phyloP scores from a whole-genome alignment of 1,284 basidiomycete species.

The Chalciporus sp. region DNA sequence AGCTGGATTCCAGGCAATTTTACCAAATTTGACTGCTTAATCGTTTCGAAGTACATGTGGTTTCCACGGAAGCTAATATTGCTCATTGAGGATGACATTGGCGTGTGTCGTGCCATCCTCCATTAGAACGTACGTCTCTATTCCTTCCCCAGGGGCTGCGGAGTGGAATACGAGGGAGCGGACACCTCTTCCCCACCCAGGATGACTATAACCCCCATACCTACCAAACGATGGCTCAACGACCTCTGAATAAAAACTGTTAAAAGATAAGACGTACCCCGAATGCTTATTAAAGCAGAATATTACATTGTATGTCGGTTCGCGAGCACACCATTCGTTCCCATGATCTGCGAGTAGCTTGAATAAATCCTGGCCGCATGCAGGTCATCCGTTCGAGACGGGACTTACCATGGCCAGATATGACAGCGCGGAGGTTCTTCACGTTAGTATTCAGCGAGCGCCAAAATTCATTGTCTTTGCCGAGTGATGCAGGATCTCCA shows the following conservation, averaged over 20 bases:
- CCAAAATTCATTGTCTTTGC: conserved; percentile 63
- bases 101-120: conserved; percentile 53
- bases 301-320: conserved; percentile 57
- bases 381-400: neutral
- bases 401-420: conserved; percentile 63
- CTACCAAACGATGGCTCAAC: conserved; percentile 33
- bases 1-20: neutral
- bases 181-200: conserved; percentile 63
- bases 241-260: neutral
- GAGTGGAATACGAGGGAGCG: conserved; percentile 64
- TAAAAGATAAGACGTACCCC: conserved; percentile 45
- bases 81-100: conserved; percentile 26
- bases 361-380: neutral
- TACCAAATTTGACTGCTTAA: neutral
- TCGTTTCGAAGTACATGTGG: neutral
- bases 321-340: conserved; percentile 72
- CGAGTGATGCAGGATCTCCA: conserved; percentile 35
- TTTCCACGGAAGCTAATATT: conserved; percentile 11
- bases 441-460: conserved; percentile 57
- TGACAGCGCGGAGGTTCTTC: conserved; percentile 62
- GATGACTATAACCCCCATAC: conserved; percentile 61
- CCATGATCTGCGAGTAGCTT: conserved; percentile 59
- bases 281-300: conserved; percentile 77
- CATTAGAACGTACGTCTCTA: conserved; percentile 65
- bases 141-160: conserved; percentile 41